Conservation (phyloP, 768 basidiomycete species). For the Pulveroboletus sp. region DNA sequence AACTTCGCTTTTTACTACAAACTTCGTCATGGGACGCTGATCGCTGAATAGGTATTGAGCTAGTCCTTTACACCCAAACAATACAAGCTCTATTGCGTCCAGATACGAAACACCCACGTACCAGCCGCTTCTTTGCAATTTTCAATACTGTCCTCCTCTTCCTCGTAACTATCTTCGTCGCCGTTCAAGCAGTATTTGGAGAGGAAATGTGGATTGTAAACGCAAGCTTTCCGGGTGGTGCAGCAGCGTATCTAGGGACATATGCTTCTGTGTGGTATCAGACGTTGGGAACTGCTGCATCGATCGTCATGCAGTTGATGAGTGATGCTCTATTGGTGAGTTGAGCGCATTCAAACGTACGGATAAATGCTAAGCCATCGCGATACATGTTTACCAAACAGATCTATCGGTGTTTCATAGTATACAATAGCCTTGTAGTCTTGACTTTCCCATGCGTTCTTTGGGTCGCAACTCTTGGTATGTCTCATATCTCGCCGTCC, state of each 20-base stretch:
- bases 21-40: neutral
- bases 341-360: neutral
- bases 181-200: constrained; percentile 13
- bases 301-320: constrained; percentile 27
- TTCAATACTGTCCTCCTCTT: constrained; percentile 16
- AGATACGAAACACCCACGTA: neutral
- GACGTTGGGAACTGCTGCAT: constrained; percentile 25
- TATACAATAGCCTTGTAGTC: constrained; percentile 23
- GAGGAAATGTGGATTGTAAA: constrained; percentile 34
- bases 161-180: constrained; percentile 27
- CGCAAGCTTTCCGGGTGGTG: constrained; percentile 28
- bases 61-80: constrained; percentile 6
- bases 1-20: neutral
- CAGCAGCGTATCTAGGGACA: constrained; percentile 25
- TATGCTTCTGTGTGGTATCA: constrained; percentile 20
- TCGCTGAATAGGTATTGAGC: constrained; percentile 2
- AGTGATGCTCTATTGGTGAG: constrained; percentile 34
- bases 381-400: constrained; percentile 2
- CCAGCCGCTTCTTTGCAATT: constrained; percentile 2
- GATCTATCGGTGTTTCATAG: constrained; percentile 35
- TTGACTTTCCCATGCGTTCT: constrained; percentile 5
- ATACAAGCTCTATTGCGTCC: neutral
- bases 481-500: neutral
- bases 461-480: constrained; percentile 3
- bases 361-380: neutral